Evolutionary conservation across 2,329 filamentous ascomycete genomes (phyloP).

Genomic region (Arthrobotrys sphaeroides): DNA sequence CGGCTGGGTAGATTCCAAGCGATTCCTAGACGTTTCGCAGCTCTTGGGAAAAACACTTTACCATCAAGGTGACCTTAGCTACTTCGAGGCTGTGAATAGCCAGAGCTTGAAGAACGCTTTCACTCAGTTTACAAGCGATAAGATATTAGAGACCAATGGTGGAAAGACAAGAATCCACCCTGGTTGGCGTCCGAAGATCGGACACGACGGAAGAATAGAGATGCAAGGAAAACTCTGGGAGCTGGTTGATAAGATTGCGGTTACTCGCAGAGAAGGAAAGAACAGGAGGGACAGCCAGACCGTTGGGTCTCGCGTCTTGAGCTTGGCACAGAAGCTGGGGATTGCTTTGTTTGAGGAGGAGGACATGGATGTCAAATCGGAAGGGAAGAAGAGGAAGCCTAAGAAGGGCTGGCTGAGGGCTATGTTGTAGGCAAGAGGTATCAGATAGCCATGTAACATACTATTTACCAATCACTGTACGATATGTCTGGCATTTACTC

Average conservation of each 20-base stretch:
- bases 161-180: conserved; percentile 71
- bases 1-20: conserved; percentile 79
- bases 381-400: conserved; percentile 43
- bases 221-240: conserved; percentile 85
- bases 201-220: conserved; percentile 71
- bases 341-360: conserved; percentile 72
- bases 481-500: conserved; percentile 18
- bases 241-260: conserved; percentile 87
- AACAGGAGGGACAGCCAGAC: conserved; percentile 93
- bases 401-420: conserved; percentile 49
- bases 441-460: conserved; percentile 26
- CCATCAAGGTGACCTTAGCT: conserved; percentile 94
- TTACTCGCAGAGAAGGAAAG: conserved; percentile 87
- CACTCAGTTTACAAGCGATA: conserved; percentile 85
- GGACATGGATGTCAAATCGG: conserved; percentile 58
- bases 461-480: conserved; percentile 35
- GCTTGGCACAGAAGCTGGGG: conserved; percentile 78
- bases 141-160: conserved; percentile 79
- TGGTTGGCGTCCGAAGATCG: conserved; percentile 77
- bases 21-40: conserved; percentile 83
- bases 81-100: conserved; percentile 98
- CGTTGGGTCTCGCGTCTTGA: conserved; percentile 81
- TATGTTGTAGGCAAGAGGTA: conserved; percentile 25
- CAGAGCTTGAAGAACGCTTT: conserved; percentile 96
- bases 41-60: conserved; percentile 95